These are phyloP conservation scores for Eimeria praecox DNA, from an alignment of 169 alveolate species.

Conservation along the genomic window DNA sequence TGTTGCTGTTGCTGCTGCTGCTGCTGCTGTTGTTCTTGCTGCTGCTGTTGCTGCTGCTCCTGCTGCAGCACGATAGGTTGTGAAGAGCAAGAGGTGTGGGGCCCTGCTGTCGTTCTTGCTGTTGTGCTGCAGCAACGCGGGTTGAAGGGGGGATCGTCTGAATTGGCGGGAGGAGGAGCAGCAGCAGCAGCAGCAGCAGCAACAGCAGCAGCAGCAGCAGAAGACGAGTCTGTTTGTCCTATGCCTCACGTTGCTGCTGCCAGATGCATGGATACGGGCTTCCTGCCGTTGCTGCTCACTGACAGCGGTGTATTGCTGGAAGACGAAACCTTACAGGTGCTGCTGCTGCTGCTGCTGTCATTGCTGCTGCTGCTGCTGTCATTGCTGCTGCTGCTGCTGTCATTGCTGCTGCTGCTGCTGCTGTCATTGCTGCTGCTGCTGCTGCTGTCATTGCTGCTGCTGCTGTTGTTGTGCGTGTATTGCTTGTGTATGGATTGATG, in stretches of 20 bases:
- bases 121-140: conserved; percentile 69
- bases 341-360: conserved; percentile 27
- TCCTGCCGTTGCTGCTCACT: conserved; percentile 60
- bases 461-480: background rate
- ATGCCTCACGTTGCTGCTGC: conserved; percentile 66
- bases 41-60: conserved; percentile 22
- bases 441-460: conserved; percentile 2
- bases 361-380: conserved; percentile 2
- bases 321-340: conserved; percentile 78
- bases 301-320: conserved; percentile 76
- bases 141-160: background rate
- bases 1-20: conserved; percentile 17
- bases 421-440: background rate
- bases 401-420: no score
- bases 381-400: background rate
- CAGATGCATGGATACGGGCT: conserved; percentile 40
- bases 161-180: background rate
- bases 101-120: background rate
- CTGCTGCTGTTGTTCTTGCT: conserved; percentile 29
- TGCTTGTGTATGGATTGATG: conserved; percentile 3
- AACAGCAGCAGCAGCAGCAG: conserved; percentile 48
- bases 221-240: background rate
- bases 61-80: background rate
- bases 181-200: conserved; percentile 16
- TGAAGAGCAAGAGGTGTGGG: background rate